Percentiles rank a stretch among this genome's conserved stretches.
Conservation (phyloP, 2,329 filamentous ascomycete genomes). For the Capronia americana region DNA sequence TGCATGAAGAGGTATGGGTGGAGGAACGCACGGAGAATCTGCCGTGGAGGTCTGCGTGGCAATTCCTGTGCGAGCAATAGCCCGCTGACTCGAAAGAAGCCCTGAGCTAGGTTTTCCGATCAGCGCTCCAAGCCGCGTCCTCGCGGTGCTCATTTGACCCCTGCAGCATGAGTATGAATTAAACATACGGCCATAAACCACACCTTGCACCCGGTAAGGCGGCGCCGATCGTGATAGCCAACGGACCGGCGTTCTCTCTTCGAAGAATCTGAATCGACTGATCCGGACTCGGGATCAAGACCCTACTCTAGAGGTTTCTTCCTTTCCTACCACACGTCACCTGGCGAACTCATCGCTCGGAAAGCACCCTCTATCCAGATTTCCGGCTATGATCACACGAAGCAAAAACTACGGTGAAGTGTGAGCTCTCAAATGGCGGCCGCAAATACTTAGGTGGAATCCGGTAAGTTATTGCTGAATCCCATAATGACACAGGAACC, state of each 20-base stretch:
- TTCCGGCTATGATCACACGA: background rate
- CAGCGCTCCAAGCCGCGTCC: background rate
- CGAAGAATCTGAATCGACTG: background rate
- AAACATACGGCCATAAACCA: background rate
- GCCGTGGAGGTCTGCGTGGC: background rate
- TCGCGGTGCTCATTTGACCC: background rate
- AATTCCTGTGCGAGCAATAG: background rate
- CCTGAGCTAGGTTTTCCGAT: background rate
- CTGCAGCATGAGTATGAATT: background rate
- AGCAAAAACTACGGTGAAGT: background rate
- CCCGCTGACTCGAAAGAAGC: background rate
- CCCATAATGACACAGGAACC: background rate
- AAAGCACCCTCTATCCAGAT: background rate
- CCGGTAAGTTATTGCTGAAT: background rate
- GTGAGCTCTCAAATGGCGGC: background rate
- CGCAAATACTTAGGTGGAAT: background rate
- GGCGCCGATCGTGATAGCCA: background rate
- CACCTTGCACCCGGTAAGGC: background rate
- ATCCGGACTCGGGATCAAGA: background rate
- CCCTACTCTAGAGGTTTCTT: background rate
- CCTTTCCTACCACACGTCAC: background rate
- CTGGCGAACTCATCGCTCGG: background rate
- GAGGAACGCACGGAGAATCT: conserved; percentile 13
- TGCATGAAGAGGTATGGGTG: conserved; percentile 25
- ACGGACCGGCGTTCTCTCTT: background rate